Evolutionary conservation across 805 yeast genomes (phyloP), one percentile per base, ranked within the genome.

Genomic region (Spathaspora passalidarum): DNA sequence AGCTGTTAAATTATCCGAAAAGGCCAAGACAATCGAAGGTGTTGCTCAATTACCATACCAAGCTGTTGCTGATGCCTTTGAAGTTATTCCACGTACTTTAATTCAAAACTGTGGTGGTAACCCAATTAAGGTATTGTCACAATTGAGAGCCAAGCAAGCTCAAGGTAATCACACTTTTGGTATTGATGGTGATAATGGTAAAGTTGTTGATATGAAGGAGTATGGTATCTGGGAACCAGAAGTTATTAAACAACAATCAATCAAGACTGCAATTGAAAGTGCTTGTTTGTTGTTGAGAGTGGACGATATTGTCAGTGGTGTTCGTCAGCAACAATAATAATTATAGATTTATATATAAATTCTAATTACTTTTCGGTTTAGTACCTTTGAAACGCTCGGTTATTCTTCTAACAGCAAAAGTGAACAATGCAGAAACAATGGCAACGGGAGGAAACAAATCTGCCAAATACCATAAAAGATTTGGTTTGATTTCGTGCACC

Each of bases 141-240:
- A 87, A 62, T 76, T 94, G 62, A 84, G 99, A 72, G 97, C 99
- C 32, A 89, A 90, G 65, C 99, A 94, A 62, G 97, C 98, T 8
- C 83, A 86, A 60, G 98, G 97, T 42, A 76, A 79, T 36, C 75
- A 75, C 61, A 86, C 96, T 0, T 86, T 75, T 67, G 99, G 99
- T 62, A 82, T 94, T 49, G 96, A 94, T 64, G 99, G 99, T 54
- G 96, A 92, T 55, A 74, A 77, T 48, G 99, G 99, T 54, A 89
- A 87, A 69, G 79, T 94, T 48, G 97, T 88, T 21, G 97, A 94
- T 63, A 94, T 94, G 99, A 81, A 86, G 53, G 85, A 81, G 22
- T 92, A 90, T 66, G 99, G 99, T 22, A 86, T 94, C 53, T 94
- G 99, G 99, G 99, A 94, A 73, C 99, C 99, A 16, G 97, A 92